A percentile compares a stretch with the other conserved stretches of the same genome.
Evolutionary conservation across 2,329 filamentous ascomycete species (phyloP).

Genomic region (Epichloe glyceriae): DNA sequence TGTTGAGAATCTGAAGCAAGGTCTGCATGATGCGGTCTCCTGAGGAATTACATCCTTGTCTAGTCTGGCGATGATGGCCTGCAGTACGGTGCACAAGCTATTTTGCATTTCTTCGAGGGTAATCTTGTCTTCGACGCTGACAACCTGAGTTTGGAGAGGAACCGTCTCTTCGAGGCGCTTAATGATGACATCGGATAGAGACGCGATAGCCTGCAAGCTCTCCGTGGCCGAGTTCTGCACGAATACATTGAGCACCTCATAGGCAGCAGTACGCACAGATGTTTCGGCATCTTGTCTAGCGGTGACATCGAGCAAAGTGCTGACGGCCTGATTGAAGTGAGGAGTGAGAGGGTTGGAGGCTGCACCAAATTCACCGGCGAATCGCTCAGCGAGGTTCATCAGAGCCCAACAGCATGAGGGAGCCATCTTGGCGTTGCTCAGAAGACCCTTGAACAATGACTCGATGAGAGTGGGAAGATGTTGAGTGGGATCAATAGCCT

Average conservation of each 20-base stretch:
- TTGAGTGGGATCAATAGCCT: constrained; percentile 72
- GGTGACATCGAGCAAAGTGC: constrained; percentile 73
- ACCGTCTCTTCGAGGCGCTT: constrained; percentile 85
- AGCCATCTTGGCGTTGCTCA: constrained; percentile 91
- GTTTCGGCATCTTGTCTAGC: constrained; percentile 73
- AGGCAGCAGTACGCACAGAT: constrained; percentile 83
- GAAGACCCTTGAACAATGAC: constrained; percentile 78
- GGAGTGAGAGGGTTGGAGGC: constrained; percentile 70
- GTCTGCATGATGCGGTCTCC: constrained; percentile 87
- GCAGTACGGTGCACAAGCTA: constrained; percentile 78
- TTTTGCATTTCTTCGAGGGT: constrained; percentile 97
- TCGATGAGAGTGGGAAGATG: constrained; percentile 78
- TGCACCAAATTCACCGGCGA: constrained; percentile 73
- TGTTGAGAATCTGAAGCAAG: constrained; percentile 66
- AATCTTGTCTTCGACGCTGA: constrained; percentile 92
- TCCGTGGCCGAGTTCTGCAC: constrained; percentile 83
- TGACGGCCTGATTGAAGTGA: constrained; percentile 87
- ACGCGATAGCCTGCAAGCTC: constrained; percentile 66
- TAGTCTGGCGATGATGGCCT: constrained; percentile 81
- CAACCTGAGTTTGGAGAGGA: constrained; percentile 79
- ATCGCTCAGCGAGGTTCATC: constrained; percentile 95
- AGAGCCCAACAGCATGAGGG: constrained; percentile 97
- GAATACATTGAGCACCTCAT: constrained; percentile 93
- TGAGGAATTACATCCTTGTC: constrained; percentile 85
- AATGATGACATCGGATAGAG: constrained; percentile 76